Conservation (phyloP, 257 asterid genomes). For the Apocynum venetum region DNA sequence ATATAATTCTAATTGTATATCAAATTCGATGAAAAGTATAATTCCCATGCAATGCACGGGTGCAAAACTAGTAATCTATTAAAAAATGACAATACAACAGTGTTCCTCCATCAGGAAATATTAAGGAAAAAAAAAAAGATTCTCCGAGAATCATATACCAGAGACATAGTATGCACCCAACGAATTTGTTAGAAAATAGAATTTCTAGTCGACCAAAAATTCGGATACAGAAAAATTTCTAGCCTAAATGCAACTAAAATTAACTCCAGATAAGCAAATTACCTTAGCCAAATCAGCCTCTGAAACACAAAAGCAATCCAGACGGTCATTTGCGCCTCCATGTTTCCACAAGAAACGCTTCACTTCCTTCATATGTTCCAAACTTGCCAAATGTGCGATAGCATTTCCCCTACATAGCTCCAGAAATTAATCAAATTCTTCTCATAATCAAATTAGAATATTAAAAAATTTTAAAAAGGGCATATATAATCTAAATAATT, state of each 20-base stretch:
- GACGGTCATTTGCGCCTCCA: conserved; percentile 69
- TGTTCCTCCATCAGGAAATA: no score
- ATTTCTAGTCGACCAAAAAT: no score
- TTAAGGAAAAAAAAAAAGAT: no score
- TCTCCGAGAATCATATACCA: no score
- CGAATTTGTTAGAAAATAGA: no score
- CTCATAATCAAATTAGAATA: background rate
- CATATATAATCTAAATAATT: background rate
- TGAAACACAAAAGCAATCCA: conserved; percentile 46
- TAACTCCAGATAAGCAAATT: background rate
- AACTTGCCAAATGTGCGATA: conserved; percentile 68
- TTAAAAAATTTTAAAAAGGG: background rate
- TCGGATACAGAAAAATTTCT: no score
- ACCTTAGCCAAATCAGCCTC: conserved; percentile 60
- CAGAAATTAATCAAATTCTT: conserved; percentile 8
- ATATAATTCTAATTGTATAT: no score
- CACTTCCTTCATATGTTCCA: conserved; percentile 75
- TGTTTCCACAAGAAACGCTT: conserved; percentile 72
- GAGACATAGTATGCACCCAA: no score
- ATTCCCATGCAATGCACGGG: no score
- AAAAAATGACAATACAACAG: no score
- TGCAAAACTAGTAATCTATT: no score
- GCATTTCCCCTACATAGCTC: conserved; percentile 53
- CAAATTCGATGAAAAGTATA: no score
- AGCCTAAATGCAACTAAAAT: background rate